Percentiles rank a stretch among this genome's conserved stretches.
These are phyloP conservation scores for Fusarium pseudonygamai DNA, from an alignment of 2,329 filamentous ascomycete genomes.

Conservation along the genomic window DNA sequence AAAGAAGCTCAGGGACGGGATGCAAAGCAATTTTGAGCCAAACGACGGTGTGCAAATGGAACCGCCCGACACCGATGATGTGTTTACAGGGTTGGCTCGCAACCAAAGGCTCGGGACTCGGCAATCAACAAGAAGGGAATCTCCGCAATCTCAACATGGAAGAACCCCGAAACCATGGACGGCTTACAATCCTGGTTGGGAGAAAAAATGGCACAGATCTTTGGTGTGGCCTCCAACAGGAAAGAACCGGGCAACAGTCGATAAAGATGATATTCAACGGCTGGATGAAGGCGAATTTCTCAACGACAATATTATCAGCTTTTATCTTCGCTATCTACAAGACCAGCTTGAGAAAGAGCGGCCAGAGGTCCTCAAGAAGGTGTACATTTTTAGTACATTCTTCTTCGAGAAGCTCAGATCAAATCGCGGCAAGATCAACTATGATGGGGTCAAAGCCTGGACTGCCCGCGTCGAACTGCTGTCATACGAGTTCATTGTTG, in stretches of 20 bases:
- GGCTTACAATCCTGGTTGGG: slow-evolving; percentile 60
- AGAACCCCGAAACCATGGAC: slow-evolving; percentile 58
- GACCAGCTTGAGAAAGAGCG: slow-evolving; percentile 63
- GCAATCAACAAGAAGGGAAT: slow-evolving; percentile 38
- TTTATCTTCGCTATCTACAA: slow-evolving; percentile 83
- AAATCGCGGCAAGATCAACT: slow-evolving; percentile 74
- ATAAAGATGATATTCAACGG: slow-evolving; percentile 76
- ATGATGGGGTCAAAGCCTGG: slow-evolving; percentile 86
- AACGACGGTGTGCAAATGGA: not conserved
- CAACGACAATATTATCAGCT: slow-evolving; percentile 92
- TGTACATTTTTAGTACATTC: slow-evolving; percentile 93
- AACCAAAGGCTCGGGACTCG: slow-evolving; percentile 34
- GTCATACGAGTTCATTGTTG: slow-evolving; percentile 85
- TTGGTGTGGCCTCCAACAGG: slow-evolving; percentile 69
- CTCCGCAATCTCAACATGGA: slow-evolving; percentile 19
- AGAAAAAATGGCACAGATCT: slow-evolving; percentile 62
- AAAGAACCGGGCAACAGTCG: slow-evolving; percentile 71
- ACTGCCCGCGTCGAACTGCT: slow-evolving; percentile 87
- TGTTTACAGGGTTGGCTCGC: slow-evolving; percentile 4
- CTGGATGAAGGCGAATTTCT: slow-evolving; percentile 87
- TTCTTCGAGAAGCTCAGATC: slow-evolving; percentile 84
- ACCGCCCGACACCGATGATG: not conserved
- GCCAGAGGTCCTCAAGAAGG: slow-evolving; percentile 66
- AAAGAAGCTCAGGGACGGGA: slow-evolving; percentile 43
- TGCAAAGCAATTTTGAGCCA: slow-evolving; percentile 19